Evolutionary conservation across 768 basidiomycete species (phyloP).

Genomic region (Collybia sordida): DNA sequence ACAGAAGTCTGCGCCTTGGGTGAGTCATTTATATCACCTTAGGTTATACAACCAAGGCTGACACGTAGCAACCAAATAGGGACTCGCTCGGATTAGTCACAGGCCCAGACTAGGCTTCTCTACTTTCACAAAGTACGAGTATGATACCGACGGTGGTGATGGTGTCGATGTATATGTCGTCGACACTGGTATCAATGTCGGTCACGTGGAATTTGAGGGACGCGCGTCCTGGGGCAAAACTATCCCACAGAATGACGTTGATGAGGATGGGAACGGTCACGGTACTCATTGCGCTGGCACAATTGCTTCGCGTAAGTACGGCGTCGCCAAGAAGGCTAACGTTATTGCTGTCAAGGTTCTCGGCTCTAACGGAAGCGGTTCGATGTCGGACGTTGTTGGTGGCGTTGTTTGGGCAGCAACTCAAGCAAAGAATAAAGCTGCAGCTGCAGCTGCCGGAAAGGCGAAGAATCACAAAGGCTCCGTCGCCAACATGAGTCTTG

Average conservation of each 20-base stretch:
- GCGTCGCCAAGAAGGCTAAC: conserved; percentile 93
- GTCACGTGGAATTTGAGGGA: conserved; percentile 85
- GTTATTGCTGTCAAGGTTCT: conserved; percentile 92
- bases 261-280: conserved; percentile 94
- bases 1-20: conserved; percentile 85
- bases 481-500: conserved; percentile 96
- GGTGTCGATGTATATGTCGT: conserved; percentile 92
- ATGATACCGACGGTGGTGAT: conserved; percentile 71
- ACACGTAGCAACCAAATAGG: conserved; percentile 47
- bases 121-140: conserved; percentile 85
- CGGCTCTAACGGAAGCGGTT: conserved; percentile 91
- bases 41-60: conserved; percentile 10
- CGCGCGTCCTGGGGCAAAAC: conserved; percentile 95
- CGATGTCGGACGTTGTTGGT: conserved; percentile 90
- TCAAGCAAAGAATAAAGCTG: conserved; percentile 51
- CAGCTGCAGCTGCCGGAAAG: conserved; percentile 72
- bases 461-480: conserved; percentile 84
- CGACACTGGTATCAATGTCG: conserved; percentile 87
- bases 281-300: conserved; percentile 96
- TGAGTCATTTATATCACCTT: conserved; percentile 33
- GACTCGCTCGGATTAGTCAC: conserved; percentile 94
- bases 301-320: conserved; percentile 90
- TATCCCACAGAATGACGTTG: conserved; percentile 77
- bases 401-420: conserved; percentile 83
- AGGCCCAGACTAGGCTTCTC: conserved; percentile 68